These are phyloP conservation scores for Wickerhamiella occidentalis DNA, from an alignment of 805 yeast species.

Conservation along the genomic window DNA sequence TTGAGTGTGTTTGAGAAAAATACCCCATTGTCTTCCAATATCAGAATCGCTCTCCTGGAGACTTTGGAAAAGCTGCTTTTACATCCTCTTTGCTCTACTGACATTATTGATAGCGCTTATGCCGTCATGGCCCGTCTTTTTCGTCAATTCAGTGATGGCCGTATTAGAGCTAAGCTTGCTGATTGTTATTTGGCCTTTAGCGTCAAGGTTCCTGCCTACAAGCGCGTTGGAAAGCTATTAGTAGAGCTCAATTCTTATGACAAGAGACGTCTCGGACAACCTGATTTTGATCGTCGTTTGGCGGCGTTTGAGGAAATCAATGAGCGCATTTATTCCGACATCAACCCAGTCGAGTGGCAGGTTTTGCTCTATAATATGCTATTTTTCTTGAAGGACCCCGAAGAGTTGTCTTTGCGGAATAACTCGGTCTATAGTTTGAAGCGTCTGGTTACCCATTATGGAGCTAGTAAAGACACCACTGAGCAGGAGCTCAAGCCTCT, in stretches of 20 bases:
- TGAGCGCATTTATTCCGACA: slow-evolving; percentile 36
- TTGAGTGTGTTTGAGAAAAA: slow-evolving; percentile 47
- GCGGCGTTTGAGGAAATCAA: slow-evolving; percentile 54
- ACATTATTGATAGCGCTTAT: slow-evolving; percentile 28
- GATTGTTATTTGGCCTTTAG: slow-evolving; percentile 50
- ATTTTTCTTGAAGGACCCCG: slow-evolving; percentile 60
- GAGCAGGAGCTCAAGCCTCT: slow-evolving; percentile 31
- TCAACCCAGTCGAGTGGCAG: slow-evolving; percentile 56
- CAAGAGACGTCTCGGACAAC: slow-evolving; percentile 47
- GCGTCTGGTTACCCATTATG: slow-evolving; percentile 35
- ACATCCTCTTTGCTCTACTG: slow-evolving; percentile 24
- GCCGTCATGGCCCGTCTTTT: slow-evolving; percentile 45
- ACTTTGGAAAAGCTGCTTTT: slow-evolving; percentile 44
- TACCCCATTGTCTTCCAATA: slow-evolving; percentile 38
- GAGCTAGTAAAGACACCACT: not conserved
- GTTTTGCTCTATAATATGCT: slow-evolving; percentile 62
- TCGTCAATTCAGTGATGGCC: slow-evolving; percentile 43
- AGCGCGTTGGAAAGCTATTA: slow-evolving; percentile 41
- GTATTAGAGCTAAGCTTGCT: slow-evolving; percentile 52
- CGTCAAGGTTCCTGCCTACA: slow-evolving; percentile 33
- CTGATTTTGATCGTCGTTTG: slow-evolving; percentile 67
- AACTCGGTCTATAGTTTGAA: slow-evolving; percentile 56
- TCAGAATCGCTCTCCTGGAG: slow-evolving; percentile 44
- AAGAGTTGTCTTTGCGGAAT: slow-evolving; percentile 68
- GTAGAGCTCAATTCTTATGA: slow-evolving; percentile 62